A percentile compares a stretch with the other conserved stretches of the same genome.
Conservation (phyloP, 1,284 basidiomycete genomes). For the Calocybe gambosa region DNA sequence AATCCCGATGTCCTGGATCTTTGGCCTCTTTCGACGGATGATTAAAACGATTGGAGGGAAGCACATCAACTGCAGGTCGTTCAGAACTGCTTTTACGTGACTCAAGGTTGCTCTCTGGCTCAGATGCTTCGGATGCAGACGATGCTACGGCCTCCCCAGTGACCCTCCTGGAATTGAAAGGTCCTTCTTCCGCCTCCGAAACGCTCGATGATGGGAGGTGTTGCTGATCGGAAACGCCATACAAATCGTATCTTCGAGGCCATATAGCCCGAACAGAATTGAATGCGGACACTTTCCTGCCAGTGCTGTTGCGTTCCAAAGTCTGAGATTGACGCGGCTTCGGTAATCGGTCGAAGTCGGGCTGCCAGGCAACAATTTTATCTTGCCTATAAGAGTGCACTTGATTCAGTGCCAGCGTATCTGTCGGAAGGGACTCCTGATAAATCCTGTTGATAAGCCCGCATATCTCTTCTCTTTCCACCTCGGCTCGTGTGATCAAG, state of each 20-base stretch:
- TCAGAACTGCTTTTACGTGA: conserved; percentile 4
- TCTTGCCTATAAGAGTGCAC: conserved; percentile 88
- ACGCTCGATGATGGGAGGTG: conserved; percentile 59
- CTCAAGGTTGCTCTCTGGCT: conserved; percentile 36
- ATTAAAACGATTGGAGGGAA: background rate
- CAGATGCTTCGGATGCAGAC: conserved; percentile 56
- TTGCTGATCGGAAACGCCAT: conserved; percentile 44
- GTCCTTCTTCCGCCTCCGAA: conserved; percentile 74
- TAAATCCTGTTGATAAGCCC: conserved; percentile 77
- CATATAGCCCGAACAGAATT: conserved; percentile 65
- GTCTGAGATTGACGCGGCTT: conserved; percentile 46
- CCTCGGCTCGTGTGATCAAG: conserved; percentile 69
- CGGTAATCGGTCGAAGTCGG: conserved; percentile 73
- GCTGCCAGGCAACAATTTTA: conserved; percentile 95
- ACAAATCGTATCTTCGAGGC: conserved; percentile 51
- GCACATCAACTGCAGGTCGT: background rate
- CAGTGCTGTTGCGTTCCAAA: conserved; percentile 34
- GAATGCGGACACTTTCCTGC: conserved; percentile 55
- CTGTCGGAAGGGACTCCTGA: conserved; percentile 71
- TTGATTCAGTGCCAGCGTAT: conserved; percentile 85
- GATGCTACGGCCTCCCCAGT: conserved; percentile 53
- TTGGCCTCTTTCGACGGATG: conserved; percentile 7
- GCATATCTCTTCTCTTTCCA: conserved; percentile 72
- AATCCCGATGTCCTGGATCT: background rate
- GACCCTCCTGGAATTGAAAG: conserved; percentile 34